Evolutionary conservation across 495 filamentous ascomycete species (phyloP), one percentile per base, ranked within the genome.

Genomic region (Trichoderma parareesei): DNA sequence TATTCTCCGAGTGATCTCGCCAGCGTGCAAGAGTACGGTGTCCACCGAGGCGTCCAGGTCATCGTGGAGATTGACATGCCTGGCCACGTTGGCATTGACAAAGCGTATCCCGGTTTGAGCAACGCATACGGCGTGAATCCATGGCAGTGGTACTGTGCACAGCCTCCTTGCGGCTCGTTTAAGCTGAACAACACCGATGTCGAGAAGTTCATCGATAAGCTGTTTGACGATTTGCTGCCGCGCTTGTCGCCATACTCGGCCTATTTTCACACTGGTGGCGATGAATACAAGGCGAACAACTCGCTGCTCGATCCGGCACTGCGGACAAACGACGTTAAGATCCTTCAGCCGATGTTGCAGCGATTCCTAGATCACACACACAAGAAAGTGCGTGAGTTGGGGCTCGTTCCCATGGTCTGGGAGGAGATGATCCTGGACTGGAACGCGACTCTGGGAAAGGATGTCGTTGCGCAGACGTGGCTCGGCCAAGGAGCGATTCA

Each of bases 221-320:
- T 94, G 46, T 85, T 88, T 69, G 76, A 76, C 37, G 90, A 94
- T 69, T 70, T 94, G 18, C 73, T 93, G n/a, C 90, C 90, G 16
- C 80, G 90, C 18, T 66, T 92, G 4, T 74, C 73, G 11, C 85
- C 86, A 0, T 88, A 89, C 70, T 78, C 83, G 18, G 73, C 82
- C 8, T 91, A 91, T 69, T 92, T 91, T 78, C 90, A 94, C 73
- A 90, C 88, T 1, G 90, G 90, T 44, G 90, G 90, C 48, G 90
- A 94, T 70, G 90, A 93, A 74, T 82, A 93, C 43, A 92, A 93
- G 73, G 75, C 75, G 57, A 87, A 90, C 67, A 84, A 86, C 66
- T 93, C 90, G 73, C 73, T 74, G 49, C 80, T 91, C n/a, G 91
- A 94, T 70, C 79, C 85, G 18, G 86, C 83, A 0, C 83, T 94